Percentiles rank a stretch among this genome's conserved stretches.
These are phyloP conservation scores for Colletotrichum abscissum DNA, from an alignment of 2,329 filamentous ascomycete genomes.

Conservation along the genomic window DNA sequence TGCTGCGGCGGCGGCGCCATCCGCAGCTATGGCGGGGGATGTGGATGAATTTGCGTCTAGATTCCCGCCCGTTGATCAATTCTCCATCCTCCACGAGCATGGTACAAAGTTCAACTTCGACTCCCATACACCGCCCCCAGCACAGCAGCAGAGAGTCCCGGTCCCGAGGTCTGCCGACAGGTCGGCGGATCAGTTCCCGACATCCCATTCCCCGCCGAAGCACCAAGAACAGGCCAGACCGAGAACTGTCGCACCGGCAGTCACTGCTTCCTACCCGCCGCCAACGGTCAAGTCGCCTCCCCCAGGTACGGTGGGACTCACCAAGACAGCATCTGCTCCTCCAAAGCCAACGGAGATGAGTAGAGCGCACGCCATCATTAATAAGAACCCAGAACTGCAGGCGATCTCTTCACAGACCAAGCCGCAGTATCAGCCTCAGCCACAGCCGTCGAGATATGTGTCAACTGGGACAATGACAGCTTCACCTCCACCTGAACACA, in stretches of 20 bases:
- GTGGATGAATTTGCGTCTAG: conserved; percentile 85
- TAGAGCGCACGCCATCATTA: conserved; percentile 72
- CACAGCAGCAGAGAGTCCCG: conserved; percentile 64
- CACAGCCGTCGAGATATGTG: conserved; percentile 50
- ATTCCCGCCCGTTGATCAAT: conserved; percentile 94
- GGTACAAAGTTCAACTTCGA: conserved; percentile 89
- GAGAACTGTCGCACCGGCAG: conserved; percentile 38
- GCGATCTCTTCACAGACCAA: conserved; percentile 62
- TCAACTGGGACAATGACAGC: conserved; percentile 84
- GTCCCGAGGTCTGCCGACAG: conserved; percentile 78
- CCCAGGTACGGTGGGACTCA: conserved; percentile 41
- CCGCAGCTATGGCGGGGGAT: conserved; percentile 47
- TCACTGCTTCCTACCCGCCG: conserved; percentile 44
- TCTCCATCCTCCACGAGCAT: conserved; percentile 87
- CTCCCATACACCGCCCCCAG: conserved; percentile 58
- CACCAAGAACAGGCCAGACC: conserved; percentile 23
- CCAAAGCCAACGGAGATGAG: conserved; percentile 62
- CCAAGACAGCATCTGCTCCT: conserved; percentile 50
- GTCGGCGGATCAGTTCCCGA: conserved; percentile 84
- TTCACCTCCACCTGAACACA: conserved; percentile 64
- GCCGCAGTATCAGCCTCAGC: conserved; percentile 34
- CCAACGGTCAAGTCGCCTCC: conserved; percentile 32
- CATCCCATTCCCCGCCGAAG: conserved; percentile 19
- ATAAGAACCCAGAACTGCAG: conserved; percentile 70
- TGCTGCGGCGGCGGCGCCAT: conserved; percentile 44